Evolutionary conservation across 108 stramenopile genomes (phyloP).

Genomic region (Ochromonas danica): DNA sequence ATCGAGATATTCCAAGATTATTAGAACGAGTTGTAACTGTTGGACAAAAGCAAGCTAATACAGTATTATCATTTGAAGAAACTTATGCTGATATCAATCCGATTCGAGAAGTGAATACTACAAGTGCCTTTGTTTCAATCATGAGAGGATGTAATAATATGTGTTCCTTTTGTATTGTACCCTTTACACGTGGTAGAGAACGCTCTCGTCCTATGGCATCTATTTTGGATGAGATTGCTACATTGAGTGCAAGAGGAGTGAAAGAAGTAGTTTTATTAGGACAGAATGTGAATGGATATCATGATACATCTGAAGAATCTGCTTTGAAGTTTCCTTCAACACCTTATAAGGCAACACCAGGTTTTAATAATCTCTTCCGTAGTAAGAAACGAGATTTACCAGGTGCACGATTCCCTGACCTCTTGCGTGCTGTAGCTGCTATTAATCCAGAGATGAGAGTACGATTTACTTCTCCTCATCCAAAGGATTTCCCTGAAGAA

Average conservation of each 20-base stretch:
- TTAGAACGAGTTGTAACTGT: slow-evolving; percentile 38
- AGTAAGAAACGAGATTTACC: background rate
- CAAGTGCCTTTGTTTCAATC: slow-evolving; percentile 82
- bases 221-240: slow-evolving; percentile 76
- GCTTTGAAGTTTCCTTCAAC: background rate
- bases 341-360: background rate
- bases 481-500: slow-evolving; percentile 91
- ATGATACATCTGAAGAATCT: slow-evolving; percentile 59
- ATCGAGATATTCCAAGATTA: slow-evolving; percentile 88
- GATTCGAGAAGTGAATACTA: slow-evolving; percentile 59
- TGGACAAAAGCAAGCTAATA: slow-evolving; percentile 30
- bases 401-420: slow-evolving; percentile 72
- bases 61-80: slow-evolving; percentile 77
- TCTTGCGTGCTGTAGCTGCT: slow-evolving; percentile 73
- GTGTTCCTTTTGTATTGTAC: slow-evolving; percentile 97
- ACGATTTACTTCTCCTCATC: slow-evolving; percentile 96
- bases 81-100: slow-evolving; percentile 95
- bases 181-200: slow-evolving; percentile 91
- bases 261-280: slow-evolving; percentile 91
- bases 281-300: slow-evolving; percentile 98
- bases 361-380: background rate
- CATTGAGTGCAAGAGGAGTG: slow-evolving; percentile 71
- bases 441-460: slow-evolving; percentile 86
- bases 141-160: slow-evolving; percentile 97
- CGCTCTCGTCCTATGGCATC: slow-evolving; percentile 77